Percentiles rank a stretch among this genome's conserved stretches.
Evolutionary conservation across 1,284 basidiomycete genomes (phyloP).

Genomic region (Microbotryomycetes sp.): DNA sequence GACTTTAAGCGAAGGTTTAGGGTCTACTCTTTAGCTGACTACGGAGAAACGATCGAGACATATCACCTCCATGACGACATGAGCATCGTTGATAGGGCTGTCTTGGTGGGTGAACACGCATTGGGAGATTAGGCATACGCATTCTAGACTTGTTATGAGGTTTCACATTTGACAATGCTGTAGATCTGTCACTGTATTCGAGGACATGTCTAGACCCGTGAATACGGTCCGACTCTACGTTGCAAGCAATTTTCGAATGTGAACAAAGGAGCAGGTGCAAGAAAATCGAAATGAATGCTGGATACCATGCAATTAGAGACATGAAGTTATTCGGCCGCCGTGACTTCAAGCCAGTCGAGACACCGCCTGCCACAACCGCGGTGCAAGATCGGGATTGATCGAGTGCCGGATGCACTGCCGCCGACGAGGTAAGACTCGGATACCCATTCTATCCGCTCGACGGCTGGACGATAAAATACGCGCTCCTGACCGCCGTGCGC

Average conservation of each 20-base stretch:
- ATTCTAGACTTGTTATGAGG: background rate
- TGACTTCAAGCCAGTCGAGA: slow-evolving; percentile 31
- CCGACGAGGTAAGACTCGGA: slow-evolving; percentile 7
- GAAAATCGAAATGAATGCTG: background rate
- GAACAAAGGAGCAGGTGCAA: background rate
- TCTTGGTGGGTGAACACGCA: slow-evolving; percentile 20
- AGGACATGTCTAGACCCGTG: background rate
- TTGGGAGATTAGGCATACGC: slow-evolving; percentile 9
- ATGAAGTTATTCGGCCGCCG: background rate
- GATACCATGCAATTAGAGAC: too few species aligned
- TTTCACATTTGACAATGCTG: background rate
- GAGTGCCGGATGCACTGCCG: background rate
- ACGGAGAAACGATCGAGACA: slow-evolving; percentile 78
- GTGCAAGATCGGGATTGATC: slow-evolving; percentile 27
- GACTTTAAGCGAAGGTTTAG: slow-evolving; percentile 79
- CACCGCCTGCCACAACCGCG: slow-evolving; percentile 30
- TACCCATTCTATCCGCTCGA: slow-evolving; percentile 34
- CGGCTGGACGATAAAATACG: slow-evolving; percentile 24
- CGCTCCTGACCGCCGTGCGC: slow-evolving; percentile 10
- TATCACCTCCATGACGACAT: slow-evolving; percentile 78
- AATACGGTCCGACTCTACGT: background rate
- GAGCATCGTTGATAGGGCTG: slow-evolving; percentile 54
- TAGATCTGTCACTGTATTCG: background rate
- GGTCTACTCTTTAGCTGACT: slow-evolving; percentile 74
- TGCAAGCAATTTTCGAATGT: background rate